Evolutionary conservation across 192 early-diverging fungal species (phyloP).

Genomic region (Geranomyces michiganensis): DNA sequence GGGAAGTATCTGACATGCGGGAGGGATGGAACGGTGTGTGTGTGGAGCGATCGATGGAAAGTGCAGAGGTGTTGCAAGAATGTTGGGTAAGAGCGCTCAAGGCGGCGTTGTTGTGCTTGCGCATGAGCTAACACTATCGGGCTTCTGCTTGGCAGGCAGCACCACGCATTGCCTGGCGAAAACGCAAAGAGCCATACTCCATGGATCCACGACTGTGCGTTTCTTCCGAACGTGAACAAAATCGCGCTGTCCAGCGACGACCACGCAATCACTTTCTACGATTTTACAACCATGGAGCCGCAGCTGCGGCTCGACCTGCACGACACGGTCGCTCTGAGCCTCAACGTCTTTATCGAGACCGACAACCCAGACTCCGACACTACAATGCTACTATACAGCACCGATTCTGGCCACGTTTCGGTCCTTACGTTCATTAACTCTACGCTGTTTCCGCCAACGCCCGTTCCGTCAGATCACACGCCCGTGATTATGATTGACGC

Average conservation of each 20-base stretch:
- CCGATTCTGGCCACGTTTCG: constrained; percentile 47
- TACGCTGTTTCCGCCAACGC: constrained; percentile 33
- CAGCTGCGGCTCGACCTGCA: constrained; percentile 49
- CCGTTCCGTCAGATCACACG: constrained; percentile 16
- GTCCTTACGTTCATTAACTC: constrained; percentile 43
- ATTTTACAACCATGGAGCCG: constrained; percentile 47
- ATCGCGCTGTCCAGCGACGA: constrained; percentile 52
- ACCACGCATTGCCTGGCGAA: constrained; percentile 14
- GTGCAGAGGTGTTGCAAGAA: constrained; percentile 45
- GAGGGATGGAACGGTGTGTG: constrained; percentile 53
- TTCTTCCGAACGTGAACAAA: constrained; percentile 46
- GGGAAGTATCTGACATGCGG: constrained; percentile 46
- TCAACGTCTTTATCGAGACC: constrained; percentile 39
- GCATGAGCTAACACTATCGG: background rate
- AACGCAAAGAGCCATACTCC: constrained; percentile 30
- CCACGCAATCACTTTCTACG: constrained; percentile 57
- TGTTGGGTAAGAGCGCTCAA: constrained; percentile 49
- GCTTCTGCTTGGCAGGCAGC: background rate
- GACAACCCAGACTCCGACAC: constrained; percentile 45
- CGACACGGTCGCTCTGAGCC: constrained; percentile 40
- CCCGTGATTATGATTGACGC: constrained; percentile 18
- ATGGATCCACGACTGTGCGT: constrained; percentile 53
- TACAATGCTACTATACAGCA: constrained; percentile 49
- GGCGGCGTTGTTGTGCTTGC: too few relatives aligned
- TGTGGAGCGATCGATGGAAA: constrained; percentile 55